Conservation (phyloP, 2,329 filamentous ascomycete species). For the Drechmeria coniospora region DNA sequence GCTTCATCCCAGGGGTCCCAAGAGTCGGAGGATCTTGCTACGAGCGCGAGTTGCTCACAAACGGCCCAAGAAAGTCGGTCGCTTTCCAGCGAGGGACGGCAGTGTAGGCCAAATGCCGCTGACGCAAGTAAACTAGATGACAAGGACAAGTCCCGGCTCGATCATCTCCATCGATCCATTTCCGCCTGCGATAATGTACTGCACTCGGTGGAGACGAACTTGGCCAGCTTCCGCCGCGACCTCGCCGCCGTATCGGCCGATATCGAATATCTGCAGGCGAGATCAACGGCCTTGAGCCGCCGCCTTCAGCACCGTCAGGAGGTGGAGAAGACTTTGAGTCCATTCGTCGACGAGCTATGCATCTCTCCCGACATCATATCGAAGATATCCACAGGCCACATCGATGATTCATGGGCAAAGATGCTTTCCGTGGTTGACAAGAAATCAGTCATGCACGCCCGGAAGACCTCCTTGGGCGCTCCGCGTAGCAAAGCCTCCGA, state of each 20-base stretch:
- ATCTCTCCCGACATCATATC: conserved; percentile 71
- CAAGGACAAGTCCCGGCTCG: conserved; percentile 67
- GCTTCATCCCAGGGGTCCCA: conserved; percentile 23
- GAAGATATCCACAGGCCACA: conserved; percentile 73
- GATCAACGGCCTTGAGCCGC: conserved; percentile 69
- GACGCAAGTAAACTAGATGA: too few relatives aligned
- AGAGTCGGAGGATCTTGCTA: conserved; percentile 6
- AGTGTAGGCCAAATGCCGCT: too few relatives aligned
- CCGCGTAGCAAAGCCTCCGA: conserved; percentile 58
- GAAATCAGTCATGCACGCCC: conserved; percentile 56
- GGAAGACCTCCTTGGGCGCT: conserved; percentile 39
- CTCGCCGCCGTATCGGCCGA: conserved; percentile 84
- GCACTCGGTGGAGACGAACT: conserved; percentile 80
- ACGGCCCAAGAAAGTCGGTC: conserved; percentile 57
- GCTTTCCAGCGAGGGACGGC: too few relatives aligned
- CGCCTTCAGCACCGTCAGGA: conserved; percentile 78
- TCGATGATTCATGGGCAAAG: conserved; percentile 81
- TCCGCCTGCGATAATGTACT: conserved; percentile 82
- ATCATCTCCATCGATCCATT: conserved; percentile 84
- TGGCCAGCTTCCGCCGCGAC: conserved; percentile 87
- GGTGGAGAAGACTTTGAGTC: conserved; percentile 75
- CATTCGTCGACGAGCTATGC: conserved; percentile 82
- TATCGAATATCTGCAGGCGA: conserved; percentile 81
- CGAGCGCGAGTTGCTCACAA: conserved; percentile 33
- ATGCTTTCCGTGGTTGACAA: conserved; percentile 73